These are phyloP conservation scores for Murraya koenigii DNA, from an alignment of 345 rosid genomes.

Conservation along the genomic window DNA sequence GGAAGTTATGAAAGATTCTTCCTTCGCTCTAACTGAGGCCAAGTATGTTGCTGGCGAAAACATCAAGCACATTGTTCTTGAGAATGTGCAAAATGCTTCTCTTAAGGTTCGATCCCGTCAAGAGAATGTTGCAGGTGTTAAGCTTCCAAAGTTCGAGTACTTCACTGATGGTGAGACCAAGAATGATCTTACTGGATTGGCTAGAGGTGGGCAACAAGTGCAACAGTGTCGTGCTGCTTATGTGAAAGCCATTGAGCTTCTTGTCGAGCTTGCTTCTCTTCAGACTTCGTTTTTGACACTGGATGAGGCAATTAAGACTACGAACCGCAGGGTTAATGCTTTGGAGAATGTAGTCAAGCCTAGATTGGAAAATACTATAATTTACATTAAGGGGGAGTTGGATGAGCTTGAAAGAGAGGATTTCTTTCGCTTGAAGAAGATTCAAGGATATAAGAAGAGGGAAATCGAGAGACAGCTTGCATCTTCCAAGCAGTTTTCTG, in stretches of 20 bases:
- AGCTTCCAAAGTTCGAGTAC: slow-evolving; percentile 84
- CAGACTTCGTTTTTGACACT: slow-evolving; percentile 91
- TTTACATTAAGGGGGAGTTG: slow-evolving; percentile 81
- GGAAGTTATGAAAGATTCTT: slow-evolving; percentile 78
- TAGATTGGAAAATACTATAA: slow-evolving; percentile 79
- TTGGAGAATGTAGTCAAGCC: slow-evolving; percentile 94
- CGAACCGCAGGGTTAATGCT: slow-evolving; percentile 89
- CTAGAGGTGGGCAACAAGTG: slow-evolving; percentile 93
- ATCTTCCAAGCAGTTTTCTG: slow-evolving; percentile 27
- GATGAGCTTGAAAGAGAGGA: slow-evolving; percentile 95
- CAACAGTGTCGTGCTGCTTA: slow-evolving; percentile 88
- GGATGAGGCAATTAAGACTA: slow-evolving; percentile 95
- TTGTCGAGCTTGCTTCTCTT: slow-evolving; percentile 92
- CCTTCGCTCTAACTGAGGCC: slow-evolving; percentile 76
- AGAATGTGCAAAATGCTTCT: slow-evolving; percentile 79
- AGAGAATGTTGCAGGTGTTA: slow-evolving; percentile 89
- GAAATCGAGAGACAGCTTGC: slow-evolving; percentile 57
- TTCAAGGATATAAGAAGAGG: slow-evolving; percentile 79
- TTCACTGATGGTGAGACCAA: slow-evolving; percentile 80
- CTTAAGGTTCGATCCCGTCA: slow-evolving; percentile 75
- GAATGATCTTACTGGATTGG: slow-evolving; percentile 88
- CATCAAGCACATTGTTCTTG: slow-evolving; percentile 74
- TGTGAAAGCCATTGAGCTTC: slow-evolving; percentile 84
- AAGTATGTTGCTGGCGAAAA: slow-evolving; percentile 92
- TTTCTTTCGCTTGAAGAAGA: slow-evolving; percentile 91